Percentiles rank a stretch among this genome's conserved stretches.
These are phyloP conservation scores for Coleophoma cylindrospora DNA, from an alignment of 2,329 filamentous ascomycete species.

Conservation along the genomic window DNA sequence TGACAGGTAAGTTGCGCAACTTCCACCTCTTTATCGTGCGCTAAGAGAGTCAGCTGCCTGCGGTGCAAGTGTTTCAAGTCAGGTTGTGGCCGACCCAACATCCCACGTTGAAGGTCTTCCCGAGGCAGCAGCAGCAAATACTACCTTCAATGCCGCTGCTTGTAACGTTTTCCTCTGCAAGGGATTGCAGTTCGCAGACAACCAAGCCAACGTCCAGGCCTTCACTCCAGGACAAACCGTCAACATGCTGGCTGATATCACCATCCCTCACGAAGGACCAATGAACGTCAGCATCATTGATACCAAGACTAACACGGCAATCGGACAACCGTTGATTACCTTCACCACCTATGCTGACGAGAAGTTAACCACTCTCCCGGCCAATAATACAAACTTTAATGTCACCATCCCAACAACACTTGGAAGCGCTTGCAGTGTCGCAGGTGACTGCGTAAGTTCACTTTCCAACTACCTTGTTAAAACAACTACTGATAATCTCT, in stretches of 20 bases:
- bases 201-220: conserved; percentile 35
- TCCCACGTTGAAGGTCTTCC: conserved; percentile 28
- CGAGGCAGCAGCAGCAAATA: conserved; percentile 28
- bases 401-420: conserved; percentile 47
- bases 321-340: conserved; percentile 40
- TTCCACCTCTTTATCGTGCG: too few species aligned
- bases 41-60: conserved; percentile 26
- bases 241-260: conserved; percentile 33
- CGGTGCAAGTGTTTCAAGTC: conserved; percentile 33
- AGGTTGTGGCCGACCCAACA: conserved; percentile 13
- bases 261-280: conserved; percentile 45
- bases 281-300: conserved; percentile 51
- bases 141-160: conserved; percentile 11
- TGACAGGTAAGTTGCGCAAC: conserved; percentile 16
- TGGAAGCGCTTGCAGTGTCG: conserved; percentile 31
- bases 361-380: conserved; percentile 33
- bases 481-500: conserved; percentile 27
- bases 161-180: conserved; percentile 42
- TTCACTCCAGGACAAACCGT: conserved; percentile 38
- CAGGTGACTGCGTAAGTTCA: conserved; percentile 18
- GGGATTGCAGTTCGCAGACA: conserved; percentile 39
- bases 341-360: conserved; percentile 45
- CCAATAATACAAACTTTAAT: conserved; percentile 42
- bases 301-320: conserved; percentile 39
- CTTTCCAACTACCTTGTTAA: neutral